These are phyloP conservation scores for Fraxinus quadrangulata DNA, from an alignment of 257 asterid species.

Conservation along the genomic window DNA sequence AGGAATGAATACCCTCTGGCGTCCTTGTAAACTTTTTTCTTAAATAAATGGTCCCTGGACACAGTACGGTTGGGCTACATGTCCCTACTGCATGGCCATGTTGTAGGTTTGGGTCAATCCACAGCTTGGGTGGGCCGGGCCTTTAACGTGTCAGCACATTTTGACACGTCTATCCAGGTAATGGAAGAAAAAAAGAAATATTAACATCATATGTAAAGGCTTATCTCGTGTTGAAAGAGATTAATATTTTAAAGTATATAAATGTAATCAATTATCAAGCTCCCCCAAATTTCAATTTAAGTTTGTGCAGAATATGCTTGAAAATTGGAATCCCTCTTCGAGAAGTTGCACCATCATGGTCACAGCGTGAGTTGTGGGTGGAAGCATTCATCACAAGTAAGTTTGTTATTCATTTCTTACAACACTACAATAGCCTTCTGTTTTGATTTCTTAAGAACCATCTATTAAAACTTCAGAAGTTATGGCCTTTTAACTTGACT, in stretches of 20 bases:
- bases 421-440: neutral
- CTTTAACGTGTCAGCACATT: neutral
- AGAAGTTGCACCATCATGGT: slow-evolving; percentile 93
- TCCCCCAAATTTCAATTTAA: slow-evolving; percentile 17
- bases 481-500: neutral
- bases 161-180: neutral
- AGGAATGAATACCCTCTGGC: too few relatives aligned
- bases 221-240: neutral
- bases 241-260: neutral
- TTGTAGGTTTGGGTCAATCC: neutral
- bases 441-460: neutral
- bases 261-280: slow-evolving; percentile 2
- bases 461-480: neutral
- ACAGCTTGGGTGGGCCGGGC: neutral
- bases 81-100: neutral
- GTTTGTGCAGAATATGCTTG: slow-evolving; percentile 63
- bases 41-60: neutral
- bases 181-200: neutral
- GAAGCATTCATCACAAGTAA: slow-evolving; percentile 91
- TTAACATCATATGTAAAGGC: neutral
- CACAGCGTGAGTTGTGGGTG: slow-evolving; percentile 62
- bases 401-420: slow-evolving; percentile 24
- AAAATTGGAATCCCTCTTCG: slow-evolving; percentile 61
- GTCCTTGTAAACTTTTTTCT: neutral
- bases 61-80: neutral